phyloP scores from a whole-genome alignment of 1,284 basidiomycete species.

The Ustilago sp. region DNA sequence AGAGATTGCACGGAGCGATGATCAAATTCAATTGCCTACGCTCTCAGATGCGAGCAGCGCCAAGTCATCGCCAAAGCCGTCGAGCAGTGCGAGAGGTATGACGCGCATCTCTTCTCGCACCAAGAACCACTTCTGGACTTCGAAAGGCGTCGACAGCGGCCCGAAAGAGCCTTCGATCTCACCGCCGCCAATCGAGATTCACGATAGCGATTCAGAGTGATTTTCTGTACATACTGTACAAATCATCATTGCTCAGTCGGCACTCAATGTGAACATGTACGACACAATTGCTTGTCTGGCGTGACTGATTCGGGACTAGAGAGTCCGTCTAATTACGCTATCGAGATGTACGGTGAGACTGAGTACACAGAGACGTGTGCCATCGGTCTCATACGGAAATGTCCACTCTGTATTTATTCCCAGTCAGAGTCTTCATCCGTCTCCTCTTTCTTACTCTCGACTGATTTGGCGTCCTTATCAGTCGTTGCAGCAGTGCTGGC shows the following conservation, averaged over 20 bases:
- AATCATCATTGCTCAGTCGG: neutral
- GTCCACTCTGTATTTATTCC: conserved; percentile 28
- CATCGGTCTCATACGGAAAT: neutral
- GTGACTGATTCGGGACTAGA: neutral
- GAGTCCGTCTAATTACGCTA: neutral
- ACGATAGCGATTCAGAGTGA: conserved; percentile 8
- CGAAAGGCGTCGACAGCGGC: conserved; percentile 34
- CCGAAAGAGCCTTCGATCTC: conserved; percentile 21
- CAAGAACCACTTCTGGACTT: conserved; percentile 49
- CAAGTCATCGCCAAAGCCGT: conserved; percentile 27
- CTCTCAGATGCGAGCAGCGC: conserved; percentile 24
- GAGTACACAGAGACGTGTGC: neutral
- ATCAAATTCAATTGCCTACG: conserved; percentile 34
- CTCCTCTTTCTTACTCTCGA: conserved; percentile 17
- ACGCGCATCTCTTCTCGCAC: conserved; percentile 44
- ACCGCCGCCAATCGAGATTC: conserved; percentile 22
- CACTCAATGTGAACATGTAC: neutral
- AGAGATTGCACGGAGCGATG: conserved; percentile 22
- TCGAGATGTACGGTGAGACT: neutral
- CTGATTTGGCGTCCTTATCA: conserved; percentile 4
- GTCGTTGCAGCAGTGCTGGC: neutral
- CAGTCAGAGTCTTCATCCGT: conserved; percentile 58
- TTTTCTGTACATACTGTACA: neutral
- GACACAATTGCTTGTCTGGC: neutral
- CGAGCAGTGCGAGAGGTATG: conserved; percentile 14